Percentiles rank a stretch among this genome's conserved stretches.
phyloP scores from a whole-genome alignment of 2,329 filamentous ascomycete species.

The Arthroderma sp. region DNA sequence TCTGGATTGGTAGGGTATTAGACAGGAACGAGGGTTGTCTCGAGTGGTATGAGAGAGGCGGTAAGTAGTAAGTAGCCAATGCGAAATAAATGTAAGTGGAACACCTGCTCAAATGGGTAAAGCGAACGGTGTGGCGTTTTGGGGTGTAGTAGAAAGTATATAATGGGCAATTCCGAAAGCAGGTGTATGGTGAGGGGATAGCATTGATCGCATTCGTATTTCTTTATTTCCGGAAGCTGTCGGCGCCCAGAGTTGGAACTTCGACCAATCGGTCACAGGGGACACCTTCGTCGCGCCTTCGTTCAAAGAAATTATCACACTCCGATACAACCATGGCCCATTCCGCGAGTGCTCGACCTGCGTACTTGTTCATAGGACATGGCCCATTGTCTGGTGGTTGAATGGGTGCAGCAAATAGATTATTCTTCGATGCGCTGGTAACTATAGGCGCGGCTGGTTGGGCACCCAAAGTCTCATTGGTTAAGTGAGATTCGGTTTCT shows the following conservation, averaged over 20 bases:
- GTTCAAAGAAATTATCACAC: conserved; percentile 52
- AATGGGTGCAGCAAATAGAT: conserved; percentile 8
- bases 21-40: not conserved
- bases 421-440: conserved; percentile 17
- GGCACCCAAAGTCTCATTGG: conserved; percentile 5
- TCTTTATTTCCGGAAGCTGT: conserved; percentile 42
- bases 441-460: conserved; percentile 14
- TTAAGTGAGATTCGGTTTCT: conserved; percentile 10
- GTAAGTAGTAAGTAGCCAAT: not conserved
- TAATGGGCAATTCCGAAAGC: not conserved
- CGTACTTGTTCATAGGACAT: conserved; percentile 40
- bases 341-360: conserved; percentile 52
- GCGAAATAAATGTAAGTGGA: not conserved
- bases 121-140: not conserved
- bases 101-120: not conserved
- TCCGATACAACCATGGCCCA: conserved; percentile 52
- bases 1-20: not conserved
- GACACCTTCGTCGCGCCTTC: conserved; percentile 50
- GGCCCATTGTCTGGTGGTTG: not conserved
- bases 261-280: conserved; percentile 46
- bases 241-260: conserved; percentile 50
- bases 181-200: not conserved
- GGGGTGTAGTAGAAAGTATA: not conserved
- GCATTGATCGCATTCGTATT: not conserved
- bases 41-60: not conserved